Evolutionary conservation across 2,329 filamentous ascomycete species (phyloP).

Genomic region (Trichophyton benhamiae): DNA sequence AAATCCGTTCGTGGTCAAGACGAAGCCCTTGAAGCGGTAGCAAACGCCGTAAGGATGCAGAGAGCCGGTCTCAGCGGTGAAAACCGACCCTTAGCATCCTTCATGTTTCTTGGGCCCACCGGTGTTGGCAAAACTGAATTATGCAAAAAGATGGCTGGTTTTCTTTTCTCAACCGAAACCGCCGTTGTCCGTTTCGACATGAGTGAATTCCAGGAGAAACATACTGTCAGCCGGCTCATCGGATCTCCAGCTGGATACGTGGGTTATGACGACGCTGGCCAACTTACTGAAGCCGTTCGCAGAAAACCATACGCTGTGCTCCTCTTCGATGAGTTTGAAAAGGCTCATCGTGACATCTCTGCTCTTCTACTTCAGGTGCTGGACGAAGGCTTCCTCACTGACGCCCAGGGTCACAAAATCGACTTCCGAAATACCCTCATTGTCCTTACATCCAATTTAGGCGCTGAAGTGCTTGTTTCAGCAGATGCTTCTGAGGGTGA

Average conservation of each 20-base stretch:
- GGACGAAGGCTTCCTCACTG: conserved; percentile 90
- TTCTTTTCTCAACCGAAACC: conserved; percentile 82
- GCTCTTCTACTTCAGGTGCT: conserved; percentile 84
- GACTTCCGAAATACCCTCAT: conserved; percentile 96
- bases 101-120: conserved; percentile 95
- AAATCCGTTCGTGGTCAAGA: conserved; percentile 84
- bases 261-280: conserved; percentile 91
- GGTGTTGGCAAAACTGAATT: conserved; percentile 96
- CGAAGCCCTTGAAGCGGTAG: conserved; percentile 79
- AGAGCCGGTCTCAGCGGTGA: conserved; percentile 83
- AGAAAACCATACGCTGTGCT: conserved; percentile 92
- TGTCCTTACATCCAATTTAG: conserved; percentile 88
- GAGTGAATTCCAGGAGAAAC: conserved; percentile 95
- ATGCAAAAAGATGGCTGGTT: conserved; percentile 87
- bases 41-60: conserved; percentile 87
- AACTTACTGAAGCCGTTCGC: conserved; percentile 87
- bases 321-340: conserved; percentile 95
- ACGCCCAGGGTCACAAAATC: conserved; percentile 89
- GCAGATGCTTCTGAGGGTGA: conserved; percentile 54
- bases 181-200: conserved; percentile 94
- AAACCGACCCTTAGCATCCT: conserved; percentile 80
- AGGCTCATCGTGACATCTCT: conserved; percentile 90
- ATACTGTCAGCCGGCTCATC: conserved; percentile 85
- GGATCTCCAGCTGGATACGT: conserved; percentile 90
- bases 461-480: conserved; percentile 78